Conservation (phyloP, 805 yeast species). For the Myxozyma nipponensis region DNA sequence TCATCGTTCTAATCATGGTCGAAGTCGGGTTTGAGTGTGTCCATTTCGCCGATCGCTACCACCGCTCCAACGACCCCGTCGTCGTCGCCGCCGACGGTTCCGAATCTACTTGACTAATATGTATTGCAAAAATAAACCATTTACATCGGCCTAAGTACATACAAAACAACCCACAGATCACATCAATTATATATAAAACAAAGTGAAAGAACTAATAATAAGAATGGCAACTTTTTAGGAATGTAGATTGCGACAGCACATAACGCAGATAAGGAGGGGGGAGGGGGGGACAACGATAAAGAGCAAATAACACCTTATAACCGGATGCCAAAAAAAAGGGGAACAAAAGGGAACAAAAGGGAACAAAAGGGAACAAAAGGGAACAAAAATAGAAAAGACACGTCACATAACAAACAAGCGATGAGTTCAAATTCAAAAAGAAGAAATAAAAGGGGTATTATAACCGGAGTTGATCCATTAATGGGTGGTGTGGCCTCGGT, state of each 20-base stretch:
- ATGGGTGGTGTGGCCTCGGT: constrained; percentile 97
- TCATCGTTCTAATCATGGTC: constrained; percentile 73
- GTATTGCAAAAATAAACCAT: background rate
- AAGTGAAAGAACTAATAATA: background rate
- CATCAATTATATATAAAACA: too few relatives aligned
- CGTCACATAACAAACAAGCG: background rate
- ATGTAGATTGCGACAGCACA: too few relatives aligned
- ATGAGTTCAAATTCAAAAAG: too few relatives aligned
- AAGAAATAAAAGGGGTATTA: constrained; percentile 1
- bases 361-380: background rate
- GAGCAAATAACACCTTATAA: background rate
- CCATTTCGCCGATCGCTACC: constrained; percentile 57
- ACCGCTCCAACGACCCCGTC: too few relatives aligned
- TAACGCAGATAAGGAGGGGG: too few relatives aligned
- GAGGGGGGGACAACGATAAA: too few relatives aligned
- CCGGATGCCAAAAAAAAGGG: too few relatives aligned
- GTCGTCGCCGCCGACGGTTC: too few relatives aligned
- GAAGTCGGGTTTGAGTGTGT: constrained; percentile 79
- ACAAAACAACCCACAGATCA: background rate
- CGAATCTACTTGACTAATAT: background rate
- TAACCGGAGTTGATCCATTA: constrained; percentile 34
- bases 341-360: constrained; percentile 1
- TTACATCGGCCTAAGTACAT: background rate
- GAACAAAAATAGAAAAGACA: background rate
- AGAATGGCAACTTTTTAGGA: too few relatives aligned